phyloP scores from a whole-genome alignment of 2,329 filamentous ascomycete species.

The Ceratocystis destructans region DNA sequence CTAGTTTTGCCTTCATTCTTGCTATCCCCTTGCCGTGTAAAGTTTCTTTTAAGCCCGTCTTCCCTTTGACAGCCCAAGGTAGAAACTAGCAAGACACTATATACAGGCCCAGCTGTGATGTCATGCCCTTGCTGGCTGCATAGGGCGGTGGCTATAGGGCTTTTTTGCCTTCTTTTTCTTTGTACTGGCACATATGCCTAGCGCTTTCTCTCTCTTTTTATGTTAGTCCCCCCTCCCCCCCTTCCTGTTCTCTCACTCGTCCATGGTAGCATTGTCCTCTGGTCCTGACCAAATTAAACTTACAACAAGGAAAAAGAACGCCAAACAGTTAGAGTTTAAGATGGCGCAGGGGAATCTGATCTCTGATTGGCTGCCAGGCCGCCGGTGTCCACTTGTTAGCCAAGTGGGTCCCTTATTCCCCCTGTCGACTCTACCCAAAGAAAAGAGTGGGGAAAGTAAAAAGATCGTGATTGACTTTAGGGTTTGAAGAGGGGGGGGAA shows the following conservation, averaged over 20 bases:
- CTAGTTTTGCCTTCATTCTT: not conserved
- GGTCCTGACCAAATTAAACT: conserved; percentile 7
- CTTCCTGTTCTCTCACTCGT: not conserved
- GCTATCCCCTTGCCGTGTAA: not conserved
- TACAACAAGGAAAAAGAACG: not conserved
- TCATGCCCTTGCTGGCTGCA: not conserved
- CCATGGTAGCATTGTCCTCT: not conserved
- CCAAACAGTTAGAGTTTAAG: conserved; percentile 8
- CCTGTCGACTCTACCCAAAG: too few relatives aligned
- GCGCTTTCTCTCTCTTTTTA: not conserved
- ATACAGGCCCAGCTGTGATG: not conserved
- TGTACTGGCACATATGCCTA: too few relatives aligned
- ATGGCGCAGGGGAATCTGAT: conserved; percentile 2
- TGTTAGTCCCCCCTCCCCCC: not conserved
- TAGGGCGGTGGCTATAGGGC: not conserved
- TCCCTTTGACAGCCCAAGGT: not conserved
- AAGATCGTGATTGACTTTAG: not conserved
- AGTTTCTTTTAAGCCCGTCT: too few relatives aligned
- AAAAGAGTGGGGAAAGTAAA: not conserved
- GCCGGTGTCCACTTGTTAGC: not conserved
- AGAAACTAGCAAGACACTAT: not conserved
- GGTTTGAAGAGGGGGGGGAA: not conserved
- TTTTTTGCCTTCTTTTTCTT: too few relatives aligned
- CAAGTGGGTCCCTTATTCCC: not conserved
- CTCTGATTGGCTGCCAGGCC: not conserved